Percentiles rank a stretch among this genome's conserved stretches.
These are phyloP conservation scores for Ceratocystiopsis brevicomis DNA, from an alignment of 2,329 filamentous ascomycete species.

Conservation along the genomic window DNA sequence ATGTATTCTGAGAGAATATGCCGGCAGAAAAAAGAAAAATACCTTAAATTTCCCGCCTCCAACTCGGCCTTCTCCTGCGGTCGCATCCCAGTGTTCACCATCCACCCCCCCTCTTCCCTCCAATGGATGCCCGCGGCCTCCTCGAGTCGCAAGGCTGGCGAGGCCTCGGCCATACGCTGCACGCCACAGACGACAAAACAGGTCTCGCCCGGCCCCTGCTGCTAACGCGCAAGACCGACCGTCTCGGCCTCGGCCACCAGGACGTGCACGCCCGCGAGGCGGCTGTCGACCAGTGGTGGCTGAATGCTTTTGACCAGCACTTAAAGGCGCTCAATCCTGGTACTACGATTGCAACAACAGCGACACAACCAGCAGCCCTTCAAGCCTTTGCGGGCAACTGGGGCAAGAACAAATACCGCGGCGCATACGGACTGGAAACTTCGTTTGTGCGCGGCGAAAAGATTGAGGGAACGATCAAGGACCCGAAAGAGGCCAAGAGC, in stretches of 20 bases:
- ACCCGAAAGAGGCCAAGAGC: too few relatives aligned
- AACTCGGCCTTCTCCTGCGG: not conserved
- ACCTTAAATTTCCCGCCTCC: not conserved
- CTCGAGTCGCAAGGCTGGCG: conserved; percentile 79
- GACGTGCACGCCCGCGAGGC: conserved; percentile 39
- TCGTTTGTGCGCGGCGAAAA: conserved; percentile 71
- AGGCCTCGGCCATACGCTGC: conserved; percentile 72
- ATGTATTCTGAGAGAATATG: not conserved
- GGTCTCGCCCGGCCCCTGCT: conserved; percentile 73
- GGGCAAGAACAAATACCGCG: conserved; percentile 36
- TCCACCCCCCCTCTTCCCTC: too few relatives aligned
- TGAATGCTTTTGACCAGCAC: conserved; percentile 82
- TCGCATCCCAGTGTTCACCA: too few relatives aligned
- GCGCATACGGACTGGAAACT: conserved; percentile 50
- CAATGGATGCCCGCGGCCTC: conserved; percentile 70
- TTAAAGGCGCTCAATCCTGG: conserved; percentile 33
- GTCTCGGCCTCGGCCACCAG: conserved; percentile 63
- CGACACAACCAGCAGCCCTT: conserved; percentile 13
- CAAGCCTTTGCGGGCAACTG: conserved; percentile 26
- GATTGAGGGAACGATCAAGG: conserved; percentile 48
- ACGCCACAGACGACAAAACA: conserved; percentile 49
- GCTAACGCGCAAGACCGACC: conserved; percentile 65
- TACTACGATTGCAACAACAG: too few relatives aligned
- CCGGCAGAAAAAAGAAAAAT: not conserved
- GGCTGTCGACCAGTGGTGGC: conserved; percentile 83